Evolutionary conservation across 2,329 filamentous ascomycete genomes (phyloP).

Genomic region (Fusarium nurragi): DNA sequence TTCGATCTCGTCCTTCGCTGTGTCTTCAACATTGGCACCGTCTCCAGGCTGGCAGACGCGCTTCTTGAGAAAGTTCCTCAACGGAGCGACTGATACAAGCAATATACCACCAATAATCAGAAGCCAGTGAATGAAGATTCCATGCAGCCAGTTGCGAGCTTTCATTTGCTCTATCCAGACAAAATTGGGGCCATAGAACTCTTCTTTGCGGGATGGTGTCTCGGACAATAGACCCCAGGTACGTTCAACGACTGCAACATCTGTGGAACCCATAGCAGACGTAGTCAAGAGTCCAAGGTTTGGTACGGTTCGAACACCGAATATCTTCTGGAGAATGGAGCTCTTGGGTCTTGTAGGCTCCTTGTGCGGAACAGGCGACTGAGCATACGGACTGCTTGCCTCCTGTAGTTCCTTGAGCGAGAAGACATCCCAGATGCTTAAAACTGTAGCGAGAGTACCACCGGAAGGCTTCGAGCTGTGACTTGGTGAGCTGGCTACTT

Average conservation of each 20-base stretch:
- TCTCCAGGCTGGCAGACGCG: slow-evolving; percentile 64
- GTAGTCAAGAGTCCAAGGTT: slow-evolving; percentile 66
- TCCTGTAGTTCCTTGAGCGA: slow-evolving; percentile 57
- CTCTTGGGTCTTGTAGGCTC: slow-evolving; percentile 42
- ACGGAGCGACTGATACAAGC: slow-evolving; percentile 55
- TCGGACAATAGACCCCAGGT: slow-evolving; percentile 69
- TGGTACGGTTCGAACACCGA: slow-evolving; percentile 60
- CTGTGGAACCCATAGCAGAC: slow-evolving; percentile 59
- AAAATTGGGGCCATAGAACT: slow-evolving; percentile 71
- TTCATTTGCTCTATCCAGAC: slow-evolving; percentile 65
- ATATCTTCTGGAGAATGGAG: slow-evolving; percentile 56
- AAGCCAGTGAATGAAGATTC: slow-evolving; percentile 60
- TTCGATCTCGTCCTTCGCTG: slow-evolving; percentile 68
- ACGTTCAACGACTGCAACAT: slow-evolving; percentile 66
- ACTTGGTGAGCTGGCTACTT: slow-evolving; percentile 8
- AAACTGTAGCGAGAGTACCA: slow-evolving; percentile 73
- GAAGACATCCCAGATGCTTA: slow-evolving; percentile 67
- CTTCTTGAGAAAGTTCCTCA: slow-evolving; percentile 57
- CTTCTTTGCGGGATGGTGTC: slow-evolving; percentile 54
- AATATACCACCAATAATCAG: slow-evolving; percentile 56
- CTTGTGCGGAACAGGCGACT: slow-evolving; percentile 64
- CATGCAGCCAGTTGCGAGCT: slow-evolving; percentile 60
- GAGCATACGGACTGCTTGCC: slow-evolving; percentile 61
- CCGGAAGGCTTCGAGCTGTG: slow-evolving; percentile 61
- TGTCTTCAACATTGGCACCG: slow-evolving; percentile 62